phyloP scores from a whole-genome alignment of 179 eudicot species.

The Spinacia oleracea region DNA sequence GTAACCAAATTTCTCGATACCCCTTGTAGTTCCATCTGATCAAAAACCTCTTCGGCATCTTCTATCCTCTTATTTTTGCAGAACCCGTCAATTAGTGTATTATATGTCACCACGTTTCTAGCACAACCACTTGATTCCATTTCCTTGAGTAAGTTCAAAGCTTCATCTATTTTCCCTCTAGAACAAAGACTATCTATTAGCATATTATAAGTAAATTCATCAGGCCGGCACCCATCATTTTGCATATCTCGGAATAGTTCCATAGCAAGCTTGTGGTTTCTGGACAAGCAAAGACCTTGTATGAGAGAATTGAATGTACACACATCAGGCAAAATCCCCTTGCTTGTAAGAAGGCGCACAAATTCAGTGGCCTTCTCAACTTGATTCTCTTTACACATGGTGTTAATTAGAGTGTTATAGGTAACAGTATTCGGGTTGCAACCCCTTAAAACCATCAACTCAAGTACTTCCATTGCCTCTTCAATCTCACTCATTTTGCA shows the following conservation, averaged over 20 bases:
- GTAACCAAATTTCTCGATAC: slow-evolving; percentile 72
- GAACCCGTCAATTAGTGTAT: slow-evolving; percentile 72
- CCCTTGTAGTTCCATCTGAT: slow-evolving; percentile 91
- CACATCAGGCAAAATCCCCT: slow-evolving; percentile 78
- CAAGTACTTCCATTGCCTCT: slow-evolving; percentile 81
- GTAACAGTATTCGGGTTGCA: slow-evolving; percentile 80
- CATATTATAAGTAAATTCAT: slow-evolving; percentile 84
- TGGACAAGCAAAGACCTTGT: slow-evolving; percentile 75
- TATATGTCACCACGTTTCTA: slow-evolving; percentile 70
- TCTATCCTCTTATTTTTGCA: slow-evolving; percentile 77
- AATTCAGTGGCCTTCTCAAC: slow-evolving; percentile 79
- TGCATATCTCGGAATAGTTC: slow-evolving; percentile 77
- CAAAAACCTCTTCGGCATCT: slow-evolving; percentile 91
- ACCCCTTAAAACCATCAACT: slow-evolving; percentile 75
- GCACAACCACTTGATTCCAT: slow-evolving; percentile 91
- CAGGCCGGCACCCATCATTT: slow-evolving; percentile 72
- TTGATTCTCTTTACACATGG: slow-evolving; percentile 81
- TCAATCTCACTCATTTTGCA: slow-evolving; percentile 70
- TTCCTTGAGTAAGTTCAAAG: slow-evolving; percentile 65
- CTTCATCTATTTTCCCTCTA: slow-evolving; percentile 60
- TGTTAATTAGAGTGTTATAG: slow-evolving; percentile 72
- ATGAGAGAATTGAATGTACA: slow-evolving; percentile 92
- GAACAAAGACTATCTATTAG: slow-evolving; percentile 70
- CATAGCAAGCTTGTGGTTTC: slow-evolving; percentile 55
- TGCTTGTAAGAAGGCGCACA: slow-evolving; percentile 58